phyloP scores from a whole-genome alignment of 2,329 filamentous ascomycete genomes.

The Fusarium pilosicola region DNA sequence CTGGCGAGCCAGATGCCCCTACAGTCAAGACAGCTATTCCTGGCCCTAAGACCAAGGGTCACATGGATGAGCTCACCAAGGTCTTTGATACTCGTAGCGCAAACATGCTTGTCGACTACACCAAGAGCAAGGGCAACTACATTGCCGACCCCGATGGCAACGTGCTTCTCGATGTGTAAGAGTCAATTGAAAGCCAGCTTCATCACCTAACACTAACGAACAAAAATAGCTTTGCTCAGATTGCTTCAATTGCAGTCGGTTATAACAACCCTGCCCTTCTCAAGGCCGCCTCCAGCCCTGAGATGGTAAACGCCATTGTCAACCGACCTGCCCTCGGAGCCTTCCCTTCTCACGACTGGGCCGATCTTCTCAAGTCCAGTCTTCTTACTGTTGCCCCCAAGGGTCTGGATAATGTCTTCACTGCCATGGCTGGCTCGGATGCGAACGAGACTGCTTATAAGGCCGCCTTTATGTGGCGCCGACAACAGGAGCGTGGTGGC shows the following conservation, averaged over 20 bases:
- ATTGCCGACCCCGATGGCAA: constrained; percentile 79
- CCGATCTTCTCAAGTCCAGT: constrained; percentile 79
- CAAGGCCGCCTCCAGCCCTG: constrained; percentile 75
- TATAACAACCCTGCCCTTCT: constrained; percentile 88
- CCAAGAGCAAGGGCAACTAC: constrained; percentile 82
- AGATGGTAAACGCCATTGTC: constrained; percentile 84
- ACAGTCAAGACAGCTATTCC: constrained; percentile 72
- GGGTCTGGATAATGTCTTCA: constrained; percentile 89
- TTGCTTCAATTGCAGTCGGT: constrained; percentile 89
- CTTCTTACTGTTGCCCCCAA: constrained; percentile 85
- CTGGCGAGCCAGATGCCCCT: constrained; percentile 63
- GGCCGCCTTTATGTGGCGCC: constrained; percentile 93
- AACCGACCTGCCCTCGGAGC: constrained; percentile 91
- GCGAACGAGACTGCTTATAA: constrained; percentile 97
- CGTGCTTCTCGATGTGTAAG: constrained; percentile 76
- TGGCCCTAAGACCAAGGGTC: constrained; percentile 77
- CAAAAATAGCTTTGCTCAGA: constrained; percentile 79
- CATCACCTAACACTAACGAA: constrained; percentile 1
- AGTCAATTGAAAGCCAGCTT: constrained; percentile 3
- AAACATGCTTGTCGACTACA: constrained; percentile 84
- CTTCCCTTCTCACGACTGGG: constrained; percentile 89
- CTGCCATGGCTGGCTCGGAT: constrained; percentile 87
- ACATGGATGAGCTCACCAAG: constrained; percentile 75
- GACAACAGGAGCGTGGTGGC: constrained; percentile 83
- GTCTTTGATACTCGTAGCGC: constrained; percentile 88